phyloP scores from a whole-genome alignment of 169 alveolate genomes.

The Plasmodium blacklocki region DNA sequence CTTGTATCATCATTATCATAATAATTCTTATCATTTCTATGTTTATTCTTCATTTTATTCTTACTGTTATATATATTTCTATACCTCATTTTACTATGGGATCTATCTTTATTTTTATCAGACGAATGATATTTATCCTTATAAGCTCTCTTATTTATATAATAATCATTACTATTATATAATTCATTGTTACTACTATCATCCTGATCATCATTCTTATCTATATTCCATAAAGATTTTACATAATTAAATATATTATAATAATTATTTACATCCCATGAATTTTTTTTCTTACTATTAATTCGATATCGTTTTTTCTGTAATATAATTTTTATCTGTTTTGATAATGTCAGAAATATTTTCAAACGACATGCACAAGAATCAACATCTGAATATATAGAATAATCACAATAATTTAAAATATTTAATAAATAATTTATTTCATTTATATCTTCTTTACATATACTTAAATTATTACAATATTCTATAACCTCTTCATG shows the following conservation, averaged over 20 bases:
- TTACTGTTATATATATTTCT: not conserved
- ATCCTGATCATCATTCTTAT: constrained; percentile 44
- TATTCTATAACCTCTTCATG: constrained; percentile 75
- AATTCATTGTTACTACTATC: constrained; percentile 24
- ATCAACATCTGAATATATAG: constrained; percentile 68
- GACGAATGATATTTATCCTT: too few species aligned
- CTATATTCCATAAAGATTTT: constrained; percentile 73
- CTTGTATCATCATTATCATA: constrained; percentile 16
- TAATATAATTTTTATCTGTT: constrained; percentile 54
- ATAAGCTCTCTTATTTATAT: too few species aligned
- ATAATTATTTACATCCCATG: constrained; percentile 45
- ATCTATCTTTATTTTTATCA: too few species aligned
- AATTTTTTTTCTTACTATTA: constrained; percentile 3
- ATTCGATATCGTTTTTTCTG: constrained; percentile 48
- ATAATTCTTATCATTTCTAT: not conserved
- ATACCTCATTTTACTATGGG: too few species aligned
- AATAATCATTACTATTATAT: not conserved
- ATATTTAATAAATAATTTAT: constrained; percentile 70
- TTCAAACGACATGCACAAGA: constrained; percentile 76
- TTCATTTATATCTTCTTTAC: constrained; percentile 73
- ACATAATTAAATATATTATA: constrained; percentile 73
- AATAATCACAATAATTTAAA: constrained; percentile 61
- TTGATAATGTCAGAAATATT: constrained; percentile 57
- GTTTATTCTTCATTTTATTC: constrained; percentile 5
- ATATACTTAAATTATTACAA: constrained; percentile 67